A percentile compares a stretch with the other conserved stretches of the same genome.
These are phyloP conservation scores for Trichoderma sp. DNA, from an alignment of 2,329 filamentous ascomycete species.

Conservation along the genomic window DNA sequence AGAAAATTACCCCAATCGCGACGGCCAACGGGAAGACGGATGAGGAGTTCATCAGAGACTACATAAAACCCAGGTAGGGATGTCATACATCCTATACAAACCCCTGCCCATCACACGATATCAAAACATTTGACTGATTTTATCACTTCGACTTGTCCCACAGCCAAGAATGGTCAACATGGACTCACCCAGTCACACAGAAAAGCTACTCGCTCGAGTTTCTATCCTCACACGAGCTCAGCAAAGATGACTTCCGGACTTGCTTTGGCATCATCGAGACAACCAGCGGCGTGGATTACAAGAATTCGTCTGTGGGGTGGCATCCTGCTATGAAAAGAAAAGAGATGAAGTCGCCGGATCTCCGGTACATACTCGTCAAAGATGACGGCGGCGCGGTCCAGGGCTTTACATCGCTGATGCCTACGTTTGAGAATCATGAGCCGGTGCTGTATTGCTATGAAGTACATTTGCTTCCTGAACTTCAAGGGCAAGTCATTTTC, in stretches of 20 bases:
- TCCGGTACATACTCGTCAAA: slow-evolving; percentile 66
- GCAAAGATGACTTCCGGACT: slow-evolving; percentile 44
- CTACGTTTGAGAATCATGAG: slow-evolving; percentile 63
- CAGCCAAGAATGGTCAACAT: slow-evolving; percentile 36
- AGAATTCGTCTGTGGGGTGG: slow-evolving; percentile 61
- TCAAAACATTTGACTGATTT: neutral
- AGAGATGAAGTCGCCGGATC: slow-evolving; percentile 66
- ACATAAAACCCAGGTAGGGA: slow-evolving; percentile 45
- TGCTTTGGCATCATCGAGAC: slow-evolving; percentile 58
- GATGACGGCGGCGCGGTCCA: slow-evolving; percentile 33
- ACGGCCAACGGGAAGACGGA: slow-evolving; percentile 47
- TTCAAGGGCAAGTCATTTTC: slow-evolving; percentile 49
- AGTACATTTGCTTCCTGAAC: slow-evolving; percentile 60
- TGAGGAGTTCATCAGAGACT: slow-evolving; percentile 46
- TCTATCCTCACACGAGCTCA: slow-evolving; percentile 38
- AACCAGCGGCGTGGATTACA: slow-evolving; percentile 65
- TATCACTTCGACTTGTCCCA: too few relatives aligned
- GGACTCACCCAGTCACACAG: slow-evolving; percentile 50
- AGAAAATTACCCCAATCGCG: slow-evolving; percentile 41
- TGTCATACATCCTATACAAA: neutral
- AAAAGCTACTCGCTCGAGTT: slow-evolving; percentile 45
- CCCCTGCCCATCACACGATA: neutral
- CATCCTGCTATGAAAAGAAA: slow-evolving; percentile 55
- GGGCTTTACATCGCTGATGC: slow-evolving; percentile 67
- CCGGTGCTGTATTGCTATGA: slow-evolving; percentile 77